Percentiles rank a stretch among this genome's conserved stretches.
Conservation (phyloP, 2,329 filamentous ascomycete genomes). For the Biscogniauxia sp. region DNA sequence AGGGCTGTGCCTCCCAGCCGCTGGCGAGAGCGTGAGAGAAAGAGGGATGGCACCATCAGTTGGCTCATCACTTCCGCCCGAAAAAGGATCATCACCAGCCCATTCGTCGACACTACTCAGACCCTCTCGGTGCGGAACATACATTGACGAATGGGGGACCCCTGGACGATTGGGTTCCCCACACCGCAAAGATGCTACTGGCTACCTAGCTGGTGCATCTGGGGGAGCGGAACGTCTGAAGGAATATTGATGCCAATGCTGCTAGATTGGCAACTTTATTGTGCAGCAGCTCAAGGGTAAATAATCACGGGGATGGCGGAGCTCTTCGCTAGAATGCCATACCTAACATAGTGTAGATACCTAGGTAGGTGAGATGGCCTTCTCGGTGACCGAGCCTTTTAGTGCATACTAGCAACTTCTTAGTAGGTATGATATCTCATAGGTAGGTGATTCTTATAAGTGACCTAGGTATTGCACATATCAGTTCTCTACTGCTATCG, state of each 20-base stretch:
- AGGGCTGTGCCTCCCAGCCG: constrained; percentile 16
- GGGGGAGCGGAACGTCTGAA: not conserved
- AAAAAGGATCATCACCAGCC: constrained; percentile 14
- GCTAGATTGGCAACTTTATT: not conserved
- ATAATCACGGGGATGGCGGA: too few relatives aligned
- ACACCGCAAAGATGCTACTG: not conserved
- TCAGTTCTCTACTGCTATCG: not conserved
- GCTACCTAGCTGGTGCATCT: not conserved
- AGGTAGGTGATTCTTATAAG: too few relatives aligned
- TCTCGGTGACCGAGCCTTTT: not conserved
- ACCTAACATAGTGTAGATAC: too few relatives aligned
- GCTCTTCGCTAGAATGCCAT: too few relatives aligned
- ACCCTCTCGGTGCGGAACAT: constrained; percentile 2
- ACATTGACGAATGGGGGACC: not conserved
- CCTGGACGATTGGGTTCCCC: not conserved
- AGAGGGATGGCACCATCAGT: constrained; percentile 19
- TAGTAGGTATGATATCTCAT: not conserved
- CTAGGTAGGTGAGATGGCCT: not conserved
- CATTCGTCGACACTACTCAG: constrained; percentile 5
- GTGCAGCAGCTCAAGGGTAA: not conserved
- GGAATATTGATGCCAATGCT: not conserved
- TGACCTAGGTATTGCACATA: not conserved
- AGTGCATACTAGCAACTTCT: not conserved
- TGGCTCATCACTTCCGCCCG: constrained; percentile 4
- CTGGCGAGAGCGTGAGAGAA: constrained; percentile 1